Base-by-base conservation (phyloP, 2,329 filamentous ascomycete genomes). In the Cordyceps cateniannulata region DNA sequence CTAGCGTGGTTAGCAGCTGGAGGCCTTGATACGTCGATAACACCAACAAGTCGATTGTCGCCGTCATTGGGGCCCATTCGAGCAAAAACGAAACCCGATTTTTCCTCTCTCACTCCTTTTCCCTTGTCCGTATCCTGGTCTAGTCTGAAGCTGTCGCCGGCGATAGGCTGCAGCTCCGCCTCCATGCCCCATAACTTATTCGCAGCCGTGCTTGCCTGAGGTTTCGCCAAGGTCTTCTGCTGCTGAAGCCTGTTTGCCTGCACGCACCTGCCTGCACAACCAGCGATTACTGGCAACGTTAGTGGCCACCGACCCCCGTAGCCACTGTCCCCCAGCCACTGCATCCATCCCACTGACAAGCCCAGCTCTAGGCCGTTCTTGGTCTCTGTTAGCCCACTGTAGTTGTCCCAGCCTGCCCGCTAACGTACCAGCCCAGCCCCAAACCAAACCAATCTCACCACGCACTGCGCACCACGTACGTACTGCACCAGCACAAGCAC, bases 41-140 rank as follows among this genome's bases (percentile, higher is more conserved):
- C 16, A 42, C 32, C 32, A 12, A 12, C 14, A 55, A 44, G 24
- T 55, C 52, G 8, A 12, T 35, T 42, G 42, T 48, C n/a, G 27
- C 53, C 42, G 42, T 56, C 53, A 56, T 56, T 32, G 42, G 42
- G n/a, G 53, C 42, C 42, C 53, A 56, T 56, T 47, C 42, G 24
- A 24, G 27, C n/a, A 44, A 42, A 56, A 56, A 24, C 42, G 42
- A 56, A 56, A 24, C 53, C 53, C 53, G 20, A 35, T 47, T 56
- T 56, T 56, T 48, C 47, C 25, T 14, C 29, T 35, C 40, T 24
- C 38, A 55, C n/a, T 47, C 52, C 14, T 18, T 52, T 55, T 27
- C 24, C 24, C n/a, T 24, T 6, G 32, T 9, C 18, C 35, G 35
- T 53, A 55, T 45, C 52, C 40, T 40, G 25, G 52, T 45, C 38